These are phyloP conservation scores for Aphanomyces cochlioides DNA, from an alignment of 352 stramenopile species.

Conservation along the genomic window DNA sequence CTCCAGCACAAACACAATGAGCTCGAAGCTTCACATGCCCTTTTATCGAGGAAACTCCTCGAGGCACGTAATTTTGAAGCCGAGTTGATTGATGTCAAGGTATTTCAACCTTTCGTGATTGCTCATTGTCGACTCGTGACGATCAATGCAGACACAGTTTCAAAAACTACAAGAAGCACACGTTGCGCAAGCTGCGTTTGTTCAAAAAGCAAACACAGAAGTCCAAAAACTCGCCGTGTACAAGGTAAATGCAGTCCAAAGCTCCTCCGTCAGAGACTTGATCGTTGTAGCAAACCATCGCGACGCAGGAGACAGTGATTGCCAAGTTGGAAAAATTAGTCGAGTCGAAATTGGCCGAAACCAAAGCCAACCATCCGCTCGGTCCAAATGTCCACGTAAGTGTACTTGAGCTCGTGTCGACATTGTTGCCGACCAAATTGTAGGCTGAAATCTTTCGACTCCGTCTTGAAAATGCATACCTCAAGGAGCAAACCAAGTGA, in stretches of 20 bases:
- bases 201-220: slow-evolving; percentile 67
- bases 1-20: slow-evolving; percentile 64
- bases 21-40: slow-evolving; percentile 43
- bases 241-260: slow-evolving; percentile 35
- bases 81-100: slow-evolving; percentile 36
- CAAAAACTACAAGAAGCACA: slow-evolving; percentile 67
- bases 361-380: slow-evolving; percentile 10
- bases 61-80: slow-evolving; percentile 42
- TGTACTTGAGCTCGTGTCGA: too few species aligned
- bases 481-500: slow-evolving; percentile 27
- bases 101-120: background rate
- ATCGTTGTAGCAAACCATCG: slow-evolving; percentile 50
- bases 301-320: slow-evolving; percentile 78
- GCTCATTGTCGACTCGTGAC: too few species aligned
- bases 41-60: slow-evolving; percentile 39
- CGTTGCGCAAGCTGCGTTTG: slow-evolving; percentile 53
- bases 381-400: slow-evolving; percentile 27
- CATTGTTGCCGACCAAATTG: background rate
- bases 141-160: slow-evolving; percentile 37
- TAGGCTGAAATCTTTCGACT: slow-evolving; percentile 30
- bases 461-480: slow-evolving; percentile 28
- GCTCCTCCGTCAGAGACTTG: too few species aligned
- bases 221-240: slow-evolving; percentile 50
- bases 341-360: slow-evolving; percentile 36
- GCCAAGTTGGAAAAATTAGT: slow-evolving; percentile 69